Conservation (phyloP, 2,329 filamentous ascomycete genomes). For the Trichoderma aggressivum region DNA sequence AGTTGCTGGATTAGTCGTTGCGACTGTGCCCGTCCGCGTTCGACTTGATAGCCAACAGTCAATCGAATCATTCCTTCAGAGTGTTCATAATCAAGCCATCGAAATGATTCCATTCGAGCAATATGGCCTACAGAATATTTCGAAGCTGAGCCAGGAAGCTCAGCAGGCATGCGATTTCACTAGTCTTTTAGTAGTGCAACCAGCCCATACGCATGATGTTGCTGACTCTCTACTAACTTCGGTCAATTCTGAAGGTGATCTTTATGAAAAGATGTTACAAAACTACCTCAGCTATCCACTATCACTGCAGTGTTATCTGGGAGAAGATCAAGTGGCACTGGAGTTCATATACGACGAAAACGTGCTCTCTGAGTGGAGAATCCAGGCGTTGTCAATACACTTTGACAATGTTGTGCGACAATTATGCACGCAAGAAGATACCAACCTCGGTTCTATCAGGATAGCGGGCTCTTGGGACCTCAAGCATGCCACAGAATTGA, state of each 20-base stretch:
- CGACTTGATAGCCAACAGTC: conserved; percentile 4
- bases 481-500: not conserved
- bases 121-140: conserved; percentile 23
- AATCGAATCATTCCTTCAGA: conserved; percentile 21
- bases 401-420: not conserved
- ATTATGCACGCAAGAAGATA: not conserved
- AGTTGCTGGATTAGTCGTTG: conserved; percentile 31
- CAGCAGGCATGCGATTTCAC: conserved; percentile 26
- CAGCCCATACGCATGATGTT: not conserved
- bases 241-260: not conserved
- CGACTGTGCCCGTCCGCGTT: conserved; percentile 29
- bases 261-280: not conserved
- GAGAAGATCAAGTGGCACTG: not conserved
- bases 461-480: conserved; percentile 6
- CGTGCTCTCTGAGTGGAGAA: not conserved
- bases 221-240: not conserved
- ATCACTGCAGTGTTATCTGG: not conserved
- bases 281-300: conserved; percentile 13
- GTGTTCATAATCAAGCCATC: not conserved
- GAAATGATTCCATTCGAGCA: conserved; percentile 22
- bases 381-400: conserved; percentile 3
- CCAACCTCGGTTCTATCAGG: not conserved
- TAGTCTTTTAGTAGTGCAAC: conserved; percentile 28
- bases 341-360: not conserved
- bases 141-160: conserved; percentile 19